Conservation (phyloP, 768 basidiomycete species). For the Mycena leptocephala region DNA sequence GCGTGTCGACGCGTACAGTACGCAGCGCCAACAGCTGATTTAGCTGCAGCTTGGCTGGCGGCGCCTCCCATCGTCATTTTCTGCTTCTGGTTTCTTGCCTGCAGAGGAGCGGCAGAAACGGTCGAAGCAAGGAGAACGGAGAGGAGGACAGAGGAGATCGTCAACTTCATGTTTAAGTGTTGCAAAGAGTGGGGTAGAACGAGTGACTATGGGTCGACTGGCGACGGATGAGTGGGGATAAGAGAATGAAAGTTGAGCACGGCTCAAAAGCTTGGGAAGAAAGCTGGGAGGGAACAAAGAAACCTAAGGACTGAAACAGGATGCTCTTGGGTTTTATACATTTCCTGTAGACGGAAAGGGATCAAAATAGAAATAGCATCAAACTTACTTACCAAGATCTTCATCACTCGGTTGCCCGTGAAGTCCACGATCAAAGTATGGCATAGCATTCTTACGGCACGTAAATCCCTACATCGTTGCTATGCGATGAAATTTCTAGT, state of each 20-base stretch:
- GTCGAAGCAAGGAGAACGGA: constrained; percentile 36
- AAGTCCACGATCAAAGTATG: neutral
- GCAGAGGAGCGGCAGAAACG: constrained; percentile 31
- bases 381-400: neutral
- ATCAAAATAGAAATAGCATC: neutral
- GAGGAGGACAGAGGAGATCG: constrained; percentile 37
- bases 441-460: neutral
- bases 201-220: constrained; percentile 37
- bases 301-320: constrained; percentile 19
- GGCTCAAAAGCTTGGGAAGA: constrained; percentile 27
- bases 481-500: constrained; percentile 6
- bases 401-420: constrained; percentile 27
- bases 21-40: constrained; percentile 45
- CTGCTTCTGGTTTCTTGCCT: neutral
- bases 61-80: constrained; percentile 29
- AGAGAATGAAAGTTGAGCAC: constrained; percentile 38
- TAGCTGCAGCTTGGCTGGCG: neutral
- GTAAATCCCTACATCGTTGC: constrained; percentile 1
- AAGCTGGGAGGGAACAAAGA: constrained; percentile 31
- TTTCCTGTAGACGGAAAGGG: neutral
- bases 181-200: constrained; percentile 28
- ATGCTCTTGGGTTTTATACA: constrained; percentile 20
- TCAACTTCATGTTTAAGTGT: constrained; percentile 34
- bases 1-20: constrained; percentile 40
- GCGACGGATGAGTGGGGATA: constrained; percentile 24